A percentile compares a stretch with the other conserved stretches of the same genome.
Conservation (phyloP, 1,139 yeast species). For the Pichia sp. region DNA sequence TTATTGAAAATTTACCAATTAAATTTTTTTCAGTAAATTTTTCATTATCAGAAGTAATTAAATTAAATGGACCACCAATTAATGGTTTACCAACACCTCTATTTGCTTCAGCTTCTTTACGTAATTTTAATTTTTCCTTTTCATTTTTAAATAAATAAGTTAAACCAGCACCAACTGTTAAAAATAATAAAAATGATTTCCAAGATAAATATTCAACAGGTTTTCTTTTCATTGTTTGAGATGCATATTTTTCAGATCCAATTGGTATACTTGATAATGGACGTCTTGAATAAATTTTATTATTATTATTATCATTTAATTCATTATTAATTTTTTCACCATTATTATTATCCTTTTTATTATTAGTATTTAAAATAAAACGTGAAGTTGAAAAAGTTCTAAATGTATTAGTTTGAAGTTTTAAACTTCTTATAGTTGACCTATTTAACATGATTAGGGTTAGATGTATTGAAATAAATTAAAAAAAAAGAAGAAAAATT, state of each 20-base stretch:
- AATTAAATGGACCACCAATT: conserved; percentile 82
- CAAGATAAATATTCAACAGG: conserved; percentile 75
- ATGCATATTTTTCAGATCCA: conserved; percentile 39
- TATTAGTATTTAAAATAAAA: background rate
- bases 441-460: too few species aligned
- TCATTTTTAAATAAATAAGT: conserved; percentile 67
- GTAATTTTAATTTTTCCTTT: conserved; percentile 65
- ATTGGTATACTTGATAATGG: conserved; percentile 43
- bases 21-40: conserved; percentile 71
- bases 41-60: conserved; percentile 65
- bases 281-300: conserved; percentile 18
- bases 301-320: background rate
- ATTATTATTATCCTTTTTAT: background rate
- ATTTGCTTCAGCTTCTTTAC: conserved; percentile 76
- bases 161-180: conserved; percentile 62
- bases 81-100: conserved; percentile 88
- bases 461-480: too few species aligned
- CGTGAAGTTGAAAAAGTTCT: background rate
- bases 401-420: too few species aligned
- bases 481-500: too few species aligned
- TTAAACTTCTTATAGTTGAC: too few species aligned
- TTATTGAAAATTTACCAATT: conserved; percentile 67
- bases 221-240: conserved; percentile 25
- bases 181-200: conserved; percentile 69
- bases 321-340: background rate